Conservation (phyloP, 805 yeast genomes). For the Pichia ethanolica region DNA sequence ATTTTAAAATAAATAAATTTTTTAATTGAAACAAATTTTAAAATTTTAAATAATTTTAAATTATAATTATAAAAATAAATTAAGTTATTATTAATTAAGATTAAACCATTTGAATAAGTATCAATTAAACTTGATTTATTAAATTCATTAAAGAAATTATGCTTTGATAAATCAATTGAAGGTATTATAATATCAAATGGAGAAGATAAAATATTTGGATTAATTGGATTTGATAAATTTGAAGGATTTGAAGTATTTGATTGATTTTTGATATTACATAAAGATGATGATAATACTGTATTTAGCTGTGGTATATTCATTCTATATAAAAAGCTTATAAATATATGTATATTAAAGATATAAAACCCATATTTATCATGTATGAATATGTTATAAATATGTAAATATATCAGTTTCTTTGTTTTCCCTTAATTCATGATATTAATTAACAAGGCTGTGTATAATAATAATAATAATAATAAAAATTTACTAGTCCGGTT, state of each 20-base stretch:
- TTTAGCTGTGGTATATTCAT: neutral
- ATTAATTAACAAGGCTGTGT: no score
- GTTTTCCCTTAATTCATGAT: no score
- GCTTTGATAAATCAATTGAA: neutral
- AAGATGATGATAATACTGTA: neutral
- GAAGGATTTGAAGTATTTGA: neutral
- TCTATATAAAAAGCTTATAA: no score
- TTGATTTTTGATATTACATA: neutral
- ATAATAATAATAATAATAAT: no score
- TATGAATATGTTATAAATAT: no score
- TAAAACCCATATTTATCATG: no score
- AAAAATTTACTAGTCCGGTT: no score
- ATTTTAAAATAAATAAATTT: neutral
- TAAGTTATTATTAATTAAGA: neutral
- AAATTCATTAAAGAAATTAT: neutral
- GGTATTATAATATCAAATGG: neutral
- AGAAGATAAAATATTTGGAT: neutral
- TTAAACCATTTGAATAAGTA: conserved; percentile 2
- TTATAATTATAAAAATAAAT: neutral
- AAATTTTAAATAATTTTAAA: neutral
- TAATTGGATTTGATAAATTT: neutral
- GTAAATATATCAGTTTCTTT: no score
- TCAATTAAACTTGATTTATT: neutral
- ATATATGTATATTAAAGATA: no score
- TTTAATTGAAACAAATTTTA: neutral